Base-by-base conservation (phyloP, 495 filamentous ascomycete species). In the Penicillium canescens region DNA sequence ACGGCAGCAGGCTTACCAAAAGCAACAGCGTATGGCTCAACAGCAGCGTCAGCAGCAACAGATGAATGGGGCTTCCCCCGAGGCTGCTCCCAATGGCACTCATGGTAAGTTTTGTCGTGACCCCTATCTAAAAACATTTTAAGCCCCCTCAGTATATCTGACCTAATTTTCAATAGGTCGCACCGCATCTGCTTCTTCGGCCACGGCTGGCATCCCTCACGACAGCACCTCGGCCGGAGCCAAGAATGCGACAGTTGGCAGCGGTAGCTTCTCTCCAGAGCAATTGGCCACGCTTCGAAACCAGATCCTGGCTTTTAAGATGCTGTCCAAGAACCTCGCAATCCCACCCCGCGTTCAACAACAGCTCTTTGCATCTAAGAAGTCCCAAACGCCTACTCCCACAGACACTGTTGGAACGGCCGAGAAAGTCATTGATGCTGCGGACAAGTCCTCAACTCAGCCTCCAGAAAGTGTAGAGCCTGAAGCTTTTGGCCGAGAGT, bases 301-400 rank as follows among this genome's bases (percentile, higher is more conserved):
- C 41, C 92, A 96, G 65, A 93, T 96, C 39, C 69, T 82, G 56
- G 89, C 90, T 6, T 95, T 96, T 74, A 90, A 90, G 69, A 75
- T 86, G 57, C 76, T 96, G 1, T 84, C 86, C 10, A 94, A 90
- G 69, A 94, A 94, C 50, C 75, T 84, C 23, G 82, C 89, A 1
- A 84, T 97, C 13, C 89, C 91, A 2, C 67, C 77, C n/a, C 74
- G 78, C 38, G 75, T 92, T 36, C 87, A 92, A 65, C 85, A 89
- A 61, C 82, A 86, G 54, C 80, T 96, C 3, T 92, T 90, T 60
- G 77, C 85, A 20, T 82, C 85, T 11, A 86, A 88, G 42, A 86
- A 88, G 56, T 78, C 82, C 34, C 82, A 86, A 52, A 75, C 82
- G 3, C 78, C 81, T n/a, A 76, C 76, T 3, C 72, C 77, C 8